Base-by-base conservation (phyloP, 805 yeast genomes). In the Candida fluviatilis region DNA sequence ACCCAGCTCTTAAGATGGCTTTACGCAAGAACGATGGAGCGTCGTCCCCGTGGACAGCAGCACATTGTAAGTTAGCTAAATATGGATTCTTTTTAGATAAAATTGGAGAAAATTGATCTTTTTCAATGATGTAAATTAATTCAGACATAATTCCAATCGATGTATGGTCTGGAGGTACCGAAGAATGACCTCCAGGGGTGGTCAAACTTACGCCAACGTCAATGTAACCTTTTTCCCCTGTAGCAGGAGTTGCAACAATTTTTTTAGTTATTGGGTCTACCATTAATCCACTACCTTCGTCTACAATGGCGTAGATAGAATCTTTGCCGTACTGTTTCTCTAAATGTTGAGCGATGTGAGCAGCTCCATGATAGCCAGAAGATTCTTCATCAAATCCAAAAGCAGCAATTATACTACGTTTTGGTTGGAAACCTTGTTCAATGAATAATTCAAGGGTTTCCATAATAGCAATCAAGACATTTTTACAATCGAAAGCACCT, bases 371-470 rank as follows among this genome's bases (percentile, higher is more conserved):
- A 18, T 46, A 39, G 3, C 95, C 93, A 30, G 75, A 66, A 24
- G 76, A 71, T 56, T 87, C 95, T 61, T 86, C 95, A 53, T 87
- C 95, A 47, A 76, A 84, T 2, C 95, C 95, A 49, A 81, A 76
- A 0, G 85, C 78, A 2, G 81, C 49, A 4, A 86, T 43, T 11
- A 84, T 55, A 2, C 86, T 70, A 58, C 95, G 75, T 38, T 69
- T 54, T 11, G 89, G 86, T 24, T 52, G 38, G 60, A 68, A 83
- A 2, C 70, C 80, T 21, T 67, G 74, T 18, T 57, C 49, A 29
- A 84, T 50, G 26, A 83, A 60, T 24, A 82, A 57, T 49, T 82
- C 87, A 18, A 78, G 52, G 2, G 90, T 72, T 55, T 84, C 90
- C 51, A 85, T 57, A 36, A 82, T 71, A 2, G 79, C 84, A 46